Percentiles rank a stretch among this genome's conserved stretches.
Conservation (phyloP, 352 stramenopile genomes). For the Bremia lactucae region DNA sequence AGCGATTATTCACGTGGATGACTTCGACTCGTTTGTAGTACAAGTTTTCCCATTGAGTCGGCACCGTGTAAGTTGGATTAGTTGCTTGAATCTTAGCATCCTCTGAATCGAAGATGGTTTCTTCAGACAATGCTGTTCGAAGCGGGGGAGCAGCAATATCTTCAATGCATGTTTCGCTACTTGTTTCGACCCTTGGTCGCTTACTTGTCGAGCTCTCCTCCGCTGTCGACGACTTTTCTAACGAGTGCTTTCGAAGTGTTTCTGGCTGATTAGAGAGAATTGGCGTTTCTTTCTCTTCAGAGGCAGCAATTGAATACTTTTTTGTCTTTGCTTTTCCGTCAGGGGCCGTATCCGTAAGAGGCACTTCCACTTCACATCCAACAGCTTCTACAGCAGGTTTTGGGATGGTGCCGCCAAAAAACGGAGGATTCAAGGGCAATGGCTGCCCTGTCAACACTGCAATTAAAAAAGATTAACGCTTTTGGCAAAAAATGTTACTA, state of each 20-base stretch:
- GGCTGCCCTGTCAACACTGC: slow-evolving; percentile 34
- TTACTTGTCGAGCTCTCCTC: slow-evolving; percentile 7
- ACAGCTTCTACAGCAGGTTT: slow-evolving; percentile 16
- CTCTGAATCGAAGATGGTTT: slow-evolving; percentile 16
- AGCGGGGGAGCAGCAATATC: slow-evolving; percentile 7
- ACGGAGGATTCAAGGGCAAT: slow-evolving; percentile 23
- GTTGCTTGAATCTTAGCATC: slow-evolving; percentile 24
- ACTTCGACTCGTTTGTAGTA: slow-evolving; percentile 52
- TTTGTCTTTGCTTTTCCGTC: not conserved
- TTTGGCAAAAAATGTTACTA: too few relatives aligned
- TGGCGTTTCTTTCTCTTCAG: slow-evolving; percentile 17
- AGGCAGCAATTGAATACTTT: not conserved
- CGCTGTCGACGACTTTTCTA: slow-evolving; percentile 19
- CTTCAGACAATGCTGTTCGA: slow-evolving; percentile 11
- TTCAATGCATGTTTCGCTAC: not conserved
- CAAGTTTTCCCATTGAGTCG: slow-evolving; percentile 61
- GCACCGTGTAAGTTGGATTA: slow-evolving; percentile 53
- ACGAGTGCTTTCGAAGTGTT: slow-evolving; percentile 22
- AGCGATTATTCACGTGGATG: slow-evolving; percentile 46
- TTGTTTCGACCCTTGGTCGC: slow-evolving; percentile 9
- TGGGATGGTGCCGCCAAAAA: slow-evolving; percentile 25
- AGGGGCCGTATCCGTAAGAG: slow-evolving; percentile 1
- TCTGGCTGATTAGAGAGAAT: slow-evolving; percentile 17
- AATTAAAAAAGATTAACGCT: not conserved
- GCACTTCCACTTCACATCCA: slow-evolving; percentile 10